These are phyloP conservation scores for Neolentinus lepideus DNA, from an alignment of 1,284 basidiomycete species.

Conservation along the genomic window DNA sequence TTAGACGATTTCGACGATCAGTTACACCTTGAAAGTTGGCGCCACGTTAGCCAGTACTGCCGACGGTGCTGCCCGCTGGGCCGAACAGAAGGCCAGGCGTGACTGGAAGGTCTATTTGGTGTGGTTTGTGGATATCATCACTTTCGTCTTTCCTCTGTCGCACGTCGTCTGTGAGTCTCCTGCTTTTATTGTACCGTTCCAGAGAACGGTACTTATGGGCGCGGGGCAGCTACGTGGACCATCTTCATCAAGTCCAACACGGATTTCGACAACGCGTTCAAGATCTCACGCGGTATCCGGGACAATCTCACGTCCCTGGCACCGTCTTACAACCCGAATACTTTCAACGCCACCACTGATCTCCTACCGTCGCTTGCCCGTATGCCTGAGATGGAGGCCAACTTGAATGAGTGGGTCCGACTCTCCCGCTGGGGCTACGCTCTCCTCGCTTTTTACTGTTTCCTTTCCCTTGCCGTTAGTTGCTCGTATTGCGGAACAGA, in stretches of 20 bases:
- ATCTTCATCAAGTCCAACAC: conserved; percentile 1
- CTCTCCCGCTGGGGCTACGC: neutral
- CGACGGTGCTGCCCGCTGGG: neutral
- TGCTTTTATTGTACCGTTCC: neutral
- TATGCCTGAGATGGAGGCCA: neutral
- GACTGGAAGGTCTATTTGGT: conserved; percentile 1
- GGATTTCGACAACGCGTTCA: neutral
- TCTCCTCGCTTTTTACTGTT: conserved; percentile 2
- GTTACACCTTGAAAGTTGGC: neutral
- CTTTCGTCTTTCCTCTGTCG: neutral
- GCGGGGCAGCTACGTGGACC: neutral
- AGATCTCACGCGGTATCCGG: neutral
- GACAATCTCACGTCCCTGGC: neutral
- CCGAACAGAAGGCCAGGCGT: neutral
- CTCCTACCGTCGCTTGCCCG: neutral
- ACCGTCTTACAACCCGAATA: neutral
- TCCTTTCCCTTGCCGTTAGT: conserved; percentile 1
- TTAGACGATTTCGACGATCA: conserved; percentile 1
- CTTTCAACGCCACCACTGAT: neutral
- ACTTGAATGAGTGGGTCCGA: conserved; percentile 1
- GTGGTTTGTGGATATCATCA: neutral
- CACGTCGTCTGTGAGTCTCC: neutral
- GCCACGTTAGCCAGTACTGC: neutral
- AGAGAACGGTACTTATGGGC: neutral
- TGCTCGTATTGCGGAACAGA: neutral